phyloP scores from a whole-genome alignment of 371 early-diverging fungal species.

The Syncephalastrum contaminatum region DNA sequence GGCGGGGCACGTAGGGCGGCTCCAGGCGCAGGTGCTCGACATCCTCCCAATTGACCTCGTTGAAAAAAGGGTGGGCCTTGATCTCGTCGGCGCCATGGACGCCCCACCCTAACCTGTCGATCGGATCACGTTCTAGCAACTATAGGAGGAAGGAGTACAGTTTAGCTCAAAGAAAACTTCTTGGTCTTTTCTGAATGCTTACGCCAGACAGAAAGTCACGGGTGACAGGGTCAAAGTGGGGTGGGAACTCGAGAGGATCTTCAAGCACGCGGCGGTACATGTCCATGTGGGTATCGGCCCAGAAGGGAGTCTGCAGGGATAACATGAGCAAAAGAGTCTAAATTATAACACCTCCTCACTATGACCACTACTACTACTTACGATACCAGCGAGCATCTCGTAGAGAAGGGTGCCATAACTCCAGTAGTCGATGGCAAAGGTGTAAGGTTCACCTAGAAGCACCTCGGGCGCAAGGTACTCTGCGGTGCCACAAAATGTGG shows the following conservation, averaged over 20 bases:
- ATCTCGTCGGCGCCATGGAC: slow-evolving; percentile 58
- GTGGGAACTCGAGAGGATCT: slow-evolving; percentile 70
- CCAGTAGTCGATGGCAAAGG: slow-evolving; percentile 96
- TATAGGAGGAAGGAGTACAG: slow-evolving; percentile 22
- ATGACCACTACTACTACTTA: slow-evolving; percentile 20
- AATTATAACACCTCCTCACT: slow-evolving; percentile 2
- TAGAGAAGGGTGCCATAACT: slow-evolving; percentile 92
- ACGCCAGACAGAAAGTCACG: slow-evolving; percentile 61
- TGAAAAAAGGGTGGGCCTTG: slow-evolving; percentile 68
- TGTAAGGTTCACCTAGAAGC: slow-evolving; percentile 77
- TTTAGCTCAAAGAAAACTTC: background rate
- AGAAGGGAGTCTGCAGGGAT: slow-evolving; percentile 72
- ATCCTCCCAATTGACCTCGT: slow-evolving; percentile 66
- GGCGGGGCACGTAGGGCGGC: slow-evolving; percentile 56
- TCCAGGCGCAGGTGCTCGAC: slow-evolving; percentile 49
- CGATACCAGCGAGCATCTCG: slow-evolving; percentile 74
- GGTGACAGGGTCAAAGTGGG: slow-evolving; percentile 54
- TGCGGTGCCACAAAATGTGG: slow-evolving; percentile 95
- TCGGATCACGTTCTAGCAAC: slow-evolving; percentile 71
- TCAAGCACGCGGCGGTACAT: slow-evolving; percentile 84
- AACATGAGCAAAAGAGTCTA: background rate
- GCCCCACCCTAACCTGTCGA: slow-evolving; percentile 59
- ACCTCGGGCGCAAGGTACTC: slow-evolving; percentile 94
- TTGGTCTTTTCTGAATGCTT: slow-evolving; percentile 18
- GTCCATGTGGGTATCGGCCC: slow-evolving; percentile 72